These are phyloP conservation scores for Claviceps cyperi DNA, from an alignment of 2,329 filamentous ascomycete species.

Conservation along the genomic window DNA sequence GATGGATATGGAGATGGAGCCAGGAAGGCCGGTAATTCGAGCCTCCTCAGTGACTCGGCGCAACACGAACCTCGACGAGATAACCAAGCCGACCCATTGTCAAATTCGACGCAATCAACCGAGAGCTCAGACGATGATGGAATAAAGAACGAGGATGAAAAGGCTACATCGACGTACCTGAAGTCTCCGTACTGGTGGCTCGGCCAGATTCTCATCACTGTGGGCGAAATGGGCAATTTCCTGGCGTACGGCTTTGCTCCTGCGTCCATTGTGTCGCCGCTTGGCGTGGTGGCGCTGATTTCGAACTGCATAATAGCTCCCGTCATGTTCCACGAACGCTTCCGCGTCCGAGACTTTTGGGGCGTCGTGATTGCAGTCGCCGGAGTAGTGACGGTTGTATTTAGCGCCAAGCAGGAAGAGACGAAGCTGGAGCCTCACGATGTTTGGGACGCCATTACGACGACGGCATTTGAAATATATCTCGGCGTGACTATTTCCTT, in stretches of 20 bases:
- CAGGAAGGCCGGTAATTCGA: conserved; percentile 15
- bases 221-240: conserved; percentile 93
- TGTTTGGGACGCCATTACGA: conserved; percentile 78
- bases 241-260: conserved; percentile 95
- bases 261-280: conserved; percentile 88
- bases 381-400: conserved; percentile 81
- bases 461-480: conserved; percentile 83
- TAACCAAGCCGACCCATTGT: conserved; percentile 37
- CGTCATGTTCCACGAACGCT: conserved; percentile 80
- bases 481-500: conserved; percentile 59
- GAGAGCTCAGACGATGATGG: conserved; percentile 13
- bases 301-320: conserved; percentile 97
- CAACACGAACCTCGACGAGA: conserved; percentile 10
- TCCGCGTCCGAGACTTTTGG: conserved; percentile 70
- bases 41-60: conserved; percentile 16
- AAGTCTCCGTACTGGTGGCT: conserved; percentile 93
- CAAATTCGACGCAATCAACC: conserved; percentile 32
- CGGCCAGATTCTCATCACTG: conserved; percentile 80
- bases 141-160: conserved; percentile 17
- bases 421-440: conserved; percentile 82
- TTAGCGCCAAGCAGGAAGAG: conserved; percentile 81
- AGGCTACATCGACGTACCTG: conserved; percentile 56
- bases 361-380: conserved; percentile 78
- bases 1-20: conserved; percentile 14
- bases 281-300: conserved; percentile 91